Evolutionary conservation across 768 basidiomycete genomes (phyloP).

Genomic region (Tricholoma sp.): DNA sequence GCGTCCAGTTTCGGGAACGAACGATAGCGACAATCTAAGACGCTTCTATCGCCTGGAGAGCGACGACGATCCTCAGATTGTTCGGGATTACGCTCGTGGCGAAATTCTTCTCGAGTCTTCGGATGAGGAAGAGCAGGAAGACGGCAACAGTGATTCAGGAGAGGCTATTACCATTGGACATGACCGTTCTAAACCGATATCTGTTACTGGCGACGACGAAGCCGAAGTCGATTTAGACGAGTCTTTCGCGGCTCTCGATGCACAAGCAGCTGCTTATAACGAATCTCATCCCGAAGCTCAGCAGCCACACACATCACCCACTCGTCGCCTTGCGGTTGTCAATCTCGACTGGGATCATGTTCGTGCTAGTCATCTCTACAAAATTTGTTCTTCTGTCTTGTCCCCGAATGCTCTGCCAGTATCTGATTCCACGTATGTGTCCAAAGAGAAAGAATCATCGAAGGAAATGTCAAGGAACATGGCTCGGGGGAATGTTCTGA

Average conservation of each 20-base stretch:
- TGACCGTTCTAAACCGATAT: constrained; percentile 37
- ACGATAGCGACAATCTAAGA: constrained; percentile 71
- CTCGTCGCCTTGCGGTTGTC: constrained; percentile 80
- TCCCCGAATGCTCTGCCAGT: constrained; percentile 42
- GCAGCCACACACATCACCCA: constrained; percentile 37
- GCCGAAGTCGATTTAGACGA: constrained; percentile 80
- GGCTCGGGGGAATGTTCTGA: constrained; percentile 62
- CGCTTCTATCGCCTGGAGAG: constrained; percentile 75
- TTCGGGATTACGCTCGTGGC: constrained; percentile 86
- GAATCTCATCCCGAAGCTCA: constrained; percentile 43
- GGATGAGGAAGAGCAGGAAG: constrained; percentile 54
- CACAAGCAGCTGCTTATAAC: constrained; percentile 62
- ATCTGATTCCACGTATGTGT: constrained; percentile 10
- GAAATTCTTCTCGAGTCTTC: constrained; percentile 86
- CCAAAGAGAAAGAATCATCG: constrained; percentile 10
- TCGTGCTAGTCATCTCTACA: constrained; percentile 83
- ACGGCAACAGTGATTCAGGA: constrained; percentile 38
- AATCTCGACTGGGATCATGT: constrained; percentile 99
- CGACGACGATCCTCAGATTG: constrained; percentile 25
- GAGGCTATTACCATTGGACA: constrained; percentile 48
- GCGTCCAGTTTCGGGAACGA: constrained; percentile 57
- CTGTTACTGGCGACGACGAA: constrained; percentile 25
- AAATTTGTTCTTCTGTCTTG: constrained; percentile 86
- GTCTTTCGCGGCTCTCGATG: constrained; percentile 65
- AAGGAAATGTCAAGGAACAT: constrained; percentile 25